phyloP scores from a whole-genome alignment of 768 basidiomycete genomes.

The Leucosporidium creatinivorum region DNA sequence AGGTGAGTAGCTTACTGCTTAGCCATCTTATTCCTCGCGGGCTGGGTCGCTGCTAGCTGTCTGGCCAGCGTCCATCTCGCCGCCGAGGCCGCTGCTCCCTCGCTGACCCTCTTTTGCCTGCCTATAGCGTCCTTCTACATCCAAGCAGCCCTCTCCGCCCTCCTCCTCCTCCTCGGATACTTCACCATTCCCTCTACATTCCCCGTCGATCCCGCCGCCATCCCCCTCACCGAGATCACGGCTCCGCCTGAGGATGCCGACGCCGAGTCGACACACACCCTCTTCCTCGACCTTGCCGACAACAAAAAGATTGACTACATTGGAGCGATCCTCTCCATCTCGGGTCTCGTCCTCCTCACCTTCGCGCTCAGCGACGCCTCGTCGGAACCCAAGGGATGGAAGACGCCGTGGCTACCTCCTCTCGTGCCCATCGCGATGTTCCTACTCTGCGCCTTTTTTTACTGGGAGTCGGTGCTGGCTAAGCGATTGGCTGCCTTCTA shows the following conservation, averaged over 20 bases:
- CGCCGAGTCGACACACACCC: not conserved
- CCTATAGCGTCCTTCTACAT: not conserved
- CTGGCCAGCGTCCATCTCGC: no score
- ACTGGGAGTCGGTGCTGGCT: not conserved
- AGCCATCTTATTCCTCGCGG: no score
- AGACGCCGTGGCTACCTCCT: not conserved
- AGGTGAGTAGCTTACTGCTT: not conserved
- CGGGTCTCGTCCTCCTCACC: not conserved
- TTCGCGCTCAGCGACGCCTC: not conserved
- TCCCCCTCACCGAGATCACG: not conserved
- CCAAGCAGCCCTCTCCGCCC: not conserved
- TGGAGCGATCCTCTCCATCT: not conserved
- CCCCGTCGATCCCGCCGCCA: not conserved
- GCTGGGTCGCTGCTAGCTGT: no score
- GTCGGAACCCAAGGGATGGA: conserved; percentile 2
- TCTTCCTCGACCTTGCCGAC: not conserved
- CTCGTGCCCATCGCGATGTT: not conserved
- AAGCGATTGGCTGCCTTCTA: not conserved
- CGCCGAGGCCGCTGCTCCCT: no score
- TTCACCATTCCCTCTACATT: not conserved
- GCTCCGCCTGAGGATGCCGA: not conserved
- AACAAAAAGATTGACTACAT: not conserved
- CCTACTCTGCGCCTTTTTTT: not conserved
- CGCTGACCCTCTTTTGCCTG: not conserved
- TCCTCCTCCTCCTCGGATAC: not conserved